Percentiles rank a stretch among this genome's conserved stretches.
Conservation (phyloP, 2,329 filamentous ascomycete genomes). For the Shiraia sp. region DNA sequence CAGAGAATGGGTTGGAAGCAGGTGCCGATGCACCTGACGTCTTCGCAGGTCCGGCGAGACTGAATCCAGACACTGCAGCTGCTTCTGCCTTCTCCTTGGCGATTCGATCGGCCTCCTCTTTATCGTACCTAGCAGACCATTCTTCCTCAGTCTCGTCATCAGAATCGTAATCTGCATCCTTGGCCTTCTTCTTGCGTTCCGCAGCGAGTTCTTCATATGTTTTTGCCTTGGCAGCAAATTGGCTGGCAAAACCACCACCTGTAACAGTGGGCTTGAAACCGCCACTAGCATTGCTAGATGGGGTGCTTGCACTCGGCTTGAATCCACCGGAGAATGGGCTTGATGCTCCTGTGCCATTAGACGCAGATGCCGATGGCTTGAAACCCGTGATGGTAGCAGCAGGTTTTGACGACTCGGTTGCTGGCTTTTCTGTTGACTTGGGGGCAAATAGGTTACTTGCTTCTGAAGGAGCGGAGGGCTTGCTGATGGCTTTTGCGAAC, state of each 20-base stretch:
- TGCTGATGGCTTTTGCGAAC: constrained; percentile 29
- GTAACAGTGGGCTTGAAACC: constrained; percentile 17
- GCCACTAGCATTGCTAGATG: constrained; percentile 12
- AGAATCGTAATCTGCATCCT: constrained; percentile 41
- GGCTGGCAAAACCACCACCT: constrained; percentile 26
- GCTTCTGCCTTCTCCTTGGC: constrained; percentile 30
- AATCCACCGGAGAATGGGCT: constrained; percentile 18
- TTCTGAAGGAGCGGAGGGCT: constrained; percentile 17
- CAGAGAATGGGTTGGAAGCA: constrained; percentile 18
- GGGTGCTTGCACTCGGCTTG: constrained; percentile 13
- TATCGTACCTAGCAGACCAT: constrained; percentile 38
- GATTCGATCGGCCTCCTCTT: constrained; percentile 32
- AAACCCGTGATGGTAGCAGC: constrained; percentile 13
- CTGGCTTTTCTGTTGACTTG: constrained; percentile 9
- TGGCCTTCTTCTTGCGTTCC: constrained; percentile 42
- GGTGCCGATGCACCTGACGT: constrained; percentile 9
- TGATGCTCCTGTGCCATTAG: constrained; percentile 6
- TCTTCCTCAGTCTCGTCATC: constrained; percentile 42
- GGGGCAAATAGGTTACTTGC: constrained; percentile 15
- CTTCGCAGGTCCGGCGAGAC: constrained; percentile 12
- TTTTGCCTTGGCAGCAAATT: constrained; percentile 37
- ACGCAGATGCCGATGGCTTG: constrained; percentile 15
- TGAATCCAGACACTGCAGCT: constrained; percentile 26
- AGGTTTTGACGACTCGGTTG: constrained; percentile 10
- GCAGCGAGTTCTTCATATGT: constrained; percentile 36